These are phyloP conservation scores for Exophiala bonariae DNA, from an alignment of 2,329 filamentous ascomycete species.

Conservation along the genomic window DNA sequence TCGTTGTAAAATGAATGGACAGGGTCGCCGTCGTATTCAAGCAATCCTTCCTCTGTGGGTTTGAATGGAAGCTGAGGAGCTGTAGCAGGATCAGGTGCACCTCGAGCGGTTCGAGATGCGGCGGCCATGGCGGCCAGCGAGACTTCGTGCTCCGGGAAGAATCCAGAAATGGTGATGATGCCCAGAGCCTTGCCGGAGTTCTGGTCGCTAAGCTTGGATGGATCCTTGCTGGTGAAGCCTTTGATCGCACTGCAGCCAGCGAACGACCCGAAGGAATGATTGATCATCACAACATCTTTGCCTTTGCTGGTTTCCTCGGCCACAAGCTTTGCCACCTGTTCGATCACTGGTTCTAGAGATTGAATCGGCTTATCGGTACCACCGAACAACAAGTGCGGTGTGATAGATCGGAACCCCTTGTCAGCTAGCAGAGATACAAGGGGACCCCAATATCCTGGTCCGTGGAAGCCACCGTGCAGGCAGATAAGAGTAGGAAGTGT, in stretches of 20 bases:
- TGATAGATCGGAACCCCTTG: constrained; percentile 10
- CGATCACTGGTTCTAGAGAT: constrained; percentile 6
- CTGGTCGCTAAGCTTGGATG: constrained; percentile 1
- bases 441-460: constrained; percentile 11
- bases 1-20: constrained; percentile 53
- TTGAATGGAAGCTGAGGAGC: constrained; percentile 27
- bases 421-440: constrained; percentile 1
- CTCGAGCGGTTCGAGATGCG: constrained; percentile 43
- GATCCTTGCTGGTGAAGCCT: constrained; percentile 13
- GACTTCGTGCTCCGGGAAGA: constrained; percentile 35
- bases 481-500: constrained; percentile 14
- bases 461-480: constrained; percentile 18
- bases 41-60: constrained; percentile 39
- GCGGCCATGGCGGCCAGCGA: constrained; percentile 46
- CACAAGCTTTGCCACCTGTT: constrained; percentile 5
- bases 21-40: constrained; percentile 38
- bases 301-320: constrained; percentile 5
- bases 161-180: constrained; percentile 47
- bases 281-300: constrained; percentile 16
- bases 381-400: constrained; percentile 6
- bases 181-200: constrained; percentile 43
- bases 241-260: constrained; percentile 13
- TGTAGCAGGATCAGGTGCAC: constrained; percentile 1
- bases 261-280: constrained; percentile 15
- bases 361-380: constrained; percentile 4